Evolutionary conservation across 345 rosid genomes (phyloP).

Genomic region (Citrus mangshanensis): DNA sequence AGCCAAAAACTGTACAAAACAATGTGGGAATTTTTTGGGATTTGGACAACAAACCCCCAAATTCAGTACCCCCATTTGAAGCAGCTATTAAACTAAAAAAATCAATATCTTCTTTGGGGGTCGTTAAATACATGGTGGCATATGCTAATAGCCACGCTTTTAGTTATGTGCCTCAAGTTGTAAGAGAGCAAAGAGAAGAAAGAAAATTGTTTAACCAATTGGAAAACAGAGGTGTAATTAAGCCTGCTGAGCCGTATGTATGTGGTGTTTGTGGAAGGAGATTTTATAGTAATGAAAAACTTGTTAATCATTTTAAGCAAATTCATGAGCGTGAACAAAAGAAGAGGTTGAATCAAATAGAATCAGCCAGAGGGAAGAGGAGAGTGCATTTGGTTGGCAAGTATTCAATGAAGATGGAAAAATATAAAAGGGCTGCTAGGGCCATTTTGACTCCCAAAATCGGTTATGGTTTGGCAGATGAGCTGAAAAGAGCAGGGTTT

Average conservation of each 20-base stretch:
- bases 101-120: slow-evolving; percentile 62
- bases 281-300: slow-evolving; percentile 65
- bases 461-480: slow-evolving; percentile 71
- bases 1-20: slow-evolving; percentile 17
- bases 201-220: slow-evolving; percentile 51
- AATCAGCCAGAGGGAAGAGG: slow-evolving; percentile 71
- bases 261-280: slow-evolving; percentile 80
- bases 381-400: slow-evolving; percentile 68
- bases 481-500: slow-evolving; percentile 75
- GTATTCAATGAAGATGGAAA: slow-evolving; percentile 79
- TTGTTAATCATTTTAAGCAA: slow-evolving; percentile 70
- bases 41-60: slow-evolving; percentile 78
- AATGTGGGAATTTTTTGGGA: slow-evolving; percentile 84
- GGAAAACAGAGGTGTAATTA: slow-evolving; percentile 58
- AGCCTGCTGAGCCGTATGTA: slow-evolving; percentile 51
- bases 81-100: slow-evolving; percentile 69
- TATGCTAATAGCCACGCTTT: slow-evolving; percentile 70
- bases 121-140: slow-evolving; percentile 57
- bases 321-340: slow-evolving; percentile 75
- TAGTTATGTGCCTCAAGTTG: slow-evolving; percentile 51
- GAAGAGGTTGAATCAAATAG: slow-evolving; percentile 80
- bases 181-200: slow-evolving; percentile 58
- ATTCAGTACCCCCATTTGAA: slow-evolving; percentile 58
- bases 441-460: slow-evolving; percentile 53
- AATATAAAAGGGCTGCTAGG: slow-evolving; percentile 63